These are phyloP conservation scores for Paecilomyces dactylethromorphus DNA, from an alignment of 2,329 filamentous ascomycete genomes.

Conservation along the genomic window DNA sequence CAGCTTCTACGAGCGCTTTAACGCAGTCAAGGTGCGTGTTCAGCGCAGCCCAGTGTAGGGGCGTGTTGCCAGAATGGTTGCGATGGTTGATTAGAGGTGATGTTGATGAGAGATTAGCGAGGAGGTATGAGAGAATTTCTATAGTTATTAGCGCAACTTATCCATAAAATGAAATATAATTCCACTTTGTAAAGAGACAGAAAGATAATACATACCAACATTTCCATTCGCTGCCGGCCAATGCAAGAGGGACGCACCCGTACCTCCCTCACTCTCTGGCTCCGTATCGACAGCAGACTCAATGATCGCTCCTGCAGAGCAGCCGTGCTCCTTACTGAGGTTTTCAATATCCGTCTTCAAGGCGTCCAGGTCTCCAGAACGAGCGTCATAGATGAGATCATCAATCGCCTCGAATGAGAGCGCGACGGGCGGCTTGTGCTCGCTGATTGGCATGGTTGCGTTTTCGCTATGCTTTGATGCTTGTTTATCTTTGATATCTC, in stretches of 20 bases:
- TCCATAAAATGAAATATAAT: background rate
- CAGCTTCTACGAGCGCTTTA: constrained; percentile 66
- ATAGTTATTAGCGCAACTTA: background rate
- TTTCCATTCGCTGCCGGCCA: constrained; percentile 92
- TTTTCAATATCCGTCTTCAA: constrained; percentile 54
- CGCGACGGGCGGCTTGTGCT: constrained; percentile 13
- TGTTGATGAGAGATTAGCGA: constrained; percentile 25
- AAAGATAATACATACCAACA: constrained; percentile 50
- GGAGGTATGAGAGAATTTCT: constrained; percentile 45
- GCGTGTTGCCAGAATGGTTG: constrained; percentile 82
- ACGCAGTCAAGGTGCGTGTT: constrained; percentile 80
- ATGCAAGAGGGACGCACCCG: constrained; percentile 56
- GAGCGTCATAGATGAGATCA: constrained; percentile 82
- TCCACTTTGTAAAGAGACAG: too few relatives aligned
- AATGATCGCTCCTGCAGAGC: constrained; percentile 58
- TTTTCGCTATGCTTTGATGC: background rate
- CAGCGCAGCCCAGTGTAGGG: constrained; percentile 87
- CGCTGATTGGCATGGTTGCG: constrained; percentile 5
- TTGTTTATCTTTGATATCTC: background rate
- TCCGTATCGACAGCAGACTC: constrained; percentile 64
- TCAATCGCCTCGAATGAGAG: constrained; percentile 77
- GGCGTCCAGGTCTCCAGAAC: constrained; percentile 67
- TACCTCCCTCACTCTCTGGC: constrained; percentile 62
- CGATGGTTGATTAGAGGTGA: constrained; percentile 39
- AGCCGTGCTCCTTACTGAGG: constrained; percentile 57